These are phyloP conservation scores for Nepenthes gracilis DNA, from an alignment of 148 eudicot species.

Conservation along the genomic window DNA sequence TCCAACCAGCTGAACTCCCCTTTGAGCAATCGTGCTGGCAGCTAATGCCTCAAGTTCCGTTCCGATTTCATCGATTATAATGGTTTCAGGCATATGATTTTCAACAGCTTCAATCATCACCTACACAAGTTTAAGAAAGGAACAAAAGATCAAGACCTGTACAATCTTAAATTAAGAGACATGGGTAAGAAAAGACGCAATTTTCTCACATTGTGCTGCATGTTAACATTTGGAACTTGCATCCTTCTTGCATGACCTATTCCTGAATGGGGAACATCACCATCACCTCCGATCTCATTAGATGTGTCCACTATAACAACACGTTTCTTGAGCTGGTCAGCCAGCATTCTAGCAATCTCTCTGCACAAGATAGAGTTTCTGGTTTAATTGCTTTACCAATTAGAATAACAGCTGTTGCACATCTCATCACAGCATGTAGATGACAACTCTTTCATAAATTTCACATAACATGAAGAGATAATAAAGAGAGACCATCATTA, in stretches of 20 bases:
- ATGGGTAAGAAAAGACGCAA: background rate
- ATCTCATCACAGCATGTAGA: too few relatives aligned
- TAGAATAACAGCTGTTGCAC: background rate
- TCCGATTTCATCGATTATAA: conserved; percentile 96
- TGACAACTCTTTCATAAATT: too few relatives aligned
- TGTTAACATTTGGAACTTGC: conserved; percentile 96
- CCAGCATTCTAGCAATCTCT: conserved; percentile 87
- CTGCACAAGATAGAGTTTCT: conserved; percentile 21
- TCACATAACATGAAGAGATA: too few relatives aligned
- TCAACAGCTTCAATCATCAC: conserved; percentile 99
- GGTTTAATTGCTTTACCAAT: background rate
- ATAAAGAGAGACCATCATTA: background rate
- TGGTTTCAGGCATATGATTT: conserved; percentile 95
- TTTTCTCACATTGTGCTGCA: conserved; percentile 82
- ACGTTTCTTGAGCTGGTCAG: conserved; percentile 80
- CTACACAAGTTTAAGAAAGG: conserved; percentile 20
- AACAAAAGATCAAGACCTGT: background rate
- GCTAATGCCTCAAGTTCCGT: conserved; percentile 97
- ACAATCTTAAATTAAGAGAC: background rate
- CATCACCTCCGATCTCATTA: conserved; percentile 98
- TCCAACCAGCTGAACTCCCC: conserved; percentile 98
- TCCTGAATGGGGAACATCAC: conserved; percentile 96
- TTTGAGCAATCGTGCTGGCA: conserved; percentile 97
- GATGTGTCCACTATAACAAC: conserved; percentile 97
- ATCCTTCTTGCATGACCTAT: conserved; percentile 95